These are phyloP conservation scores for Fusarium nygamai DNA, from an alignment of 2,329 filamentous ascomycete species.

Conservation along the genomic window DNA sequence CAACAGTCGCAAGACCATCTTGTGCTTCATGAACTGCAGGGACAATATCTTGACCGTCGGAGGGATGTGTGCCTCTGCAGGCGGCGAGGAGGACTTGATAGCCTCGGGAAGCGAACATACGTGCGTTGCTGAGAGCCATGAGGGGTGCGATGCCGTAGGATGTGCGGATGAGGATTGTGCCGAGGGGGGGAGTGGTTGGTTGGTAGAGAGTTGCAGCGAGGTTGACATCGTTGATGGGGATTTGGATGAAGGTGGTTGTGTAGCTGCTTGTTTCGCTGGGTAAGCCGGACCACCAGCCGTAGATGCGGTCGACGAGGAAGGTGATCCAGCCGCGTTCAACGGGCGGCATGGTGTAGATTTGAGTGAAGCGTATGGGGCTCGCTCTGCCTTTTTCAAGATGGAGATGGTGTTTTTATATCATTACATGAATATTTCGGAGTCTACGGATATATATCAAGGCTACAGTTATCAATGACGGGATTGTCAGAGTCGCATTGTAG, in stretches of 20 bases:
- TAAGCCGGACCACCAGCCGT: not conserved
- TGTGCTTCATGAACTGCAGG: not conserved
- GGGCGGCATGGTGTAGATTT: not conserved
- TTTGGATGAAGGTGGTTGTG: not conserved
- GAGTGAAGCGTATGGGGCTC: not conserved
- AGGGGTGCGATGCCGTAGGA: not conserved
- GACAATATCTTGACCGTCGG: accelerated
- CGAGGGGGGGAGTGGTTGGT: not conserved
- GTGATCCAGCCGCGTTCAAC: not conserved
- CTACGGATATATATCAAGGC: not conserved
- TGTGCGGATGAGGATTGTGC: not conserved
- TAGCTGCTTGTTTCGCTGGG: not conserved
- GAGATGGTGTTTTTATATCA: accelerated
- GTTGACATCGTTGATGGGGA: not conserved
- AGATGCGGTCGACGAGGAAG: not conserved
- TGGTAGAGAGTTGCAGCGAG: not conserved
- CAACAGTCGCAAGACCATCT: not conserved
- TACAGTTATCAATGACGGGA: not conserved
- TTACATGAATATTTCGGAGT: accelerated
- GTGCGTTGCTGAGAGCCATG: not conserved
- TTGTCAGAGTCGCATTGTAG: not conserved
- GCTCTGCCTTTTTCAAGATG: accelerated
- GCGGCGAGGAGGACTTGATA: not conserved
- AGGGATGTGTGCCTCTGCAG: not conserved
- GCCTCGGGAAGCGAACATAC: not conserved